These are phyloP conservation scores for Fusarium sp. DNA, from an alignment of 2,329 filamentous ascomycete species.

Conservation along the genomic window DNA sequence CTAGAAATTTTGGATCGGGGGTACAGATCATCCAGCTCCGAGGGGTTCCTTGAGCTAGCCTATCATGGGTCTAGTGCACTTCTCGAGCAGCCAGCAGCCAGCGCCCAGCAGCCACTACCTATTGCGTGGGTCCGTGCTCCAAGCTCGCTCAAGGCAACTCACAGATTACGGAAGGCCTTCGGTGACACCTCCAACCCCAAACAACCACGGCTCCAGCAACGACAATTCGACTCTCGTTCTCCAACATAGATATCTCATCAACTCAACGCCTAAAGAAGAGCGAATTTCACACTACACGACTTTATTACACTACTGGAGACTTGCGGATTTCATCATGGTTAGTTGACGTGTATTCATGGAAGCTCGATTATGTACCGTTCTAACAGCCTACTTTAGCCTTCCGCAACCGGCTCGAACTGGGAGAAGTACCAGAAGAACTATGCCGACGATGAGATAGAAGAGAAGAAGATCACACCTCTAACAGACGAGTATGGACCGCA, in stretches of 20 bases:
- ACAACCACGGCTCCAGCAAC: slow-evolving; percentile 41
- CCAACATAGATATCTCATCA: slow-evolving; percentile 14
- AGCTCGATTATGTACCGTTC: slow-evolving; percentile 22
- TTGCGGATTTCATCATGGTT: slow-evolving; percentile 57
- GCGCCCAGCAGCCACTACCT: slow-evolving; percentile 38
- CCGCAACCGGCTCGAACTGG: slow-evolving; percentile 93
- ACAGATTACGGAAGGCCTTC: slow-evolving; percentile 55
- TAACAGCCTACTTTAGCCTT: slow-evolving; percentile 72
- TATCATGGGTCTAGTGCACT: slow-evolving; percentile 40
- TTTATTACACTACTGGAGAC: slow-evolving; percentile 21
- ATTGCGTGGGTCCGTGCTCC: slow-evolving; percentile 47
- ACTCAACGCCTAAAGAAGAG: background rate
- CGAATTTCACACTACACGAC: background rate
- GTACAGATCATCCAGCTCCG: slow-evolving; percentile 55
- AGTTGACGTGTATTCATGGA: slow-evolving; percentile 36
- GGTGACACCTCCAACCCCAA: slow-evolving; percentile 49
- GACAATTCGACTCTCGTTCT: slow-evolving; percentile 21
- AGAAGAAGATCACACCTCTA: slow-evolving; percentile 99
- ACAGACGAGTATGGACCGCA: slow-evolving; percentile 85
- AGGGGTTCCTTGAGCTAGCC: slow-evolving; percentile 42
- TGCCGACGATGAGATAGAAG: slow-evolving; percentile 94
- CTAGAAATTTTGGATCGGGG: slow-evolving; percentile 56
- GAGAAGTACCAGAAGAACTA: slow-evolving; percentile 99
- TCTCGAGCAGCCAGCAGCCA: background rate
- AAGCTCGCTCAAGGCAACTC: slow-evolving; percentile 56